A percentile compares a stretch with the other conserved stretches of the same genome.
These are phyloP conservation scores for Podosphaera aphanis DNA, from an alignment of 2,329 filamentous ascomycete species.

Conservation along the genomic window DNA sequence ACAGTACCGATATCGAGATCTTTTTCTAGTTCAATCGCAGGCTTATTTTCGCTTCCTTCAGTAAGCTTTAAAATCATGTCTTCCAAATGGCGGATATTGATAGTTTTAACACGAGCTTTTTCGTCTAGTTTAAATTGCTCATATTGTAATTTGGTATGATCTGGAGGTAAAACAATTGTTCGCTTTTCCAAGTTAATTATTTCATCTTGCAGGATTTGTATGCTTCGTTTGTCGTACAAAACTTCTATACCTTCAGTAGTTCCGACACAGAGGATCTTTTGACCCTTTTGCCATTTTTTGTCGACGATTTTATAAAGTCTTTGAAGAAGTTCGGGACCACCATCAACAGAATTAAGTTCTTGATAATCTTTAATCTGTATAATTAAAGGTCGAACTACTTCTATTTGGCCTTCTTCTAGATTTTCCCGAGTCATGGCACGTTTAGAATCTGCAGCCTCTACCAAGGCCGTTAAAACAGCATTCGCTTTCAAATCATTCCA, in stretches of 20 bases:
- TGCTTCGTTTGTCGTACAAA: conserved; percentile 19
- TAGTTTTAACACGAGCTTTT: conserved; percentile 24
- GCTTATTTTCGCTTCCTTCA: conserved; percentile 7
- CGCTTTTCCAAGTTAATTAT: conserved; percentile 24
- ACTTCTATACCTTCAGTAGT: conserved; percentile 29
- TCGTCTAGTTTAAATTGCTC: conserved; percentile 24
- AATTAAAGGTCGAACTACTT: conserved; percentile 28
- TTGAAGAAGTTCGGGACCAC: conserved; percentile 45
- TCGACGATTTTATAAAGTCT: conserved; percentile 51
- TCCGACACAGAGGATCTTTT: conserved; percentile 57
- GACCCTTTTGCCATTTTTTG: conserved; percentile 44
- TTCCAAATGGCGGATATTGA: conserved; percentile 42
- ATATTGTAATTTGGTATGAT: conserved; percentile 18
- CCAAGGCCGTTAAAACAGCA: conserved; percentile 25
- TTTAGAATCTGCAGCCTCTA: conserved; percentile 22
- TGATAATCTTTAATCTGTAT: conserved; percentile 63
- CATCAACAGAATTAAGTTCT: conserved; percentile 45
- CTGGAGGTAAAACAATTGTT: conserved; percentile 29
- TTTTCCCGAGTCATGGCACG: conserved; percentile 3
- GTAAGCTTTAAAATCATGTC: conserved; percentile 27
- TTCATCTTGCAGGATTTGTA: conserved; percentile 20
- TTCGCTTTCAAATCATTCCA: conserved; percentile 5
- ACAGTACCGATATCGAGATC: conserved; percentile 8
- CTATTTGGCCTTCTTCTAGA: conserved; percentile 12
- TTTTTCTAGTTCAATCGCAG: conserved; percentile 10